These are phyloP conservation scores for Francoa sonchifolia DNA, from an alignment of 441 rosid genomes.

Conservation along the genomic window DNA sequence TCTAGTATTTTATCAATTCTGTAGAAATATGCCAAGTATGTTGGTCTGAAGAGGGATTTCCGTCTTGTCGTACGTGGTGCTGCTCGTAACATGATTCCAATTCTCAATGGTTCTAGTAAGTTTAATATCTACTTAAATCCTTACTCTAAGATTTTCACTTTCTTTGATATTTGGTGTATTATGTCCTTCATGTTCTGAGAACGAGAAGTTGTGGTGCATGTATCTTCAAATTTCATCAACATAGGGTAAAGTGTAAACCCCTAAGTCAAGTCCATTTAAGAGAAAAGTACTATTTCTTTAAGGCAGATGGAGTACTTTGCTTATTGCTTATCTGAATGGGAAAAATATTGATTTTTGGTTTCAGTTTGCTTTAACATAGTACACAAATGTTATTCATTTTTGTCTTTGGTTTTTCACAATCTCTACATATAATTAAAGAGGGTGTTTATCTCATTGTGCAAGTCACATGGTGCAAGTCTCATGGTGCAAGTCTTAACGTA, in stretches of 20 bases:
- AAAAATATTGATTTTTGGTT: too few species aligned
- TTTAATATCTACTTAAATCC: slow-evolving; percentile 12
- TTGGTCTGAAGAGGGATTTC: slow-evolving; percentile 88
- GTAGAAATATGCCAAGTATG: slow-evolving; percentile 84
- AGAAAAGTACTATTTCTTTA: too few species aligned
- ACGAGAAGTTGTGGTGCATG: neutral
- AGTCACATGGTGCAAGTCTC: neutral
- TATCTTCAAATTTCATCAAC: slow-evolving; percentile 4
- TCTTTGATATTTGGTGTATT: neutral
- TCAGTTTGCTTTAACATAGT: too few species aligned
- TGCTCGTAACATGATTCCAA: slow-evolving; percentile 85
- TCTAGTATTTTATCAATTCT: slow-evolving; percentile 5
- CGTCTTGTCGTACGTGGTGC: slow-evolving; percentile 96
- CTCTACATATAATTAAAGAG: too few species aligned
- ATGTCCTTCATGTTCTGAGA: neutral
- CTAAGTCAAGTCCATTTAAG: too few species aligned
- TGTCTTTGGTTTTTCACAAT: too few species aligned
- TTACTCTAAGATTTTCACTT: slow-evolving; percentile 6
- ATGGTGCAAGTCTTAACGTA: neutral
- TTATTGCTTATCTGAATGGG: too few species aligned
- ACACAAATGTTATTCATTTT: too few species aligned
- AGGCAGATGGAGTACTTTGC: too few species aligned
- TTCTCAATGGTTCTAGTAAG: slow-evolving; percentile 77
- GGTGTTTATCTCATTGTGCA: too few species aligned
- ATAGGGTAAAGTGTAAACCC: too few species aligned